These are phyloP conservation scores for Colletotrichum sp. DNA, from an alignment of 2,329 filamentous ascomycete genomes.

Conservation along the genomic window DNA sequence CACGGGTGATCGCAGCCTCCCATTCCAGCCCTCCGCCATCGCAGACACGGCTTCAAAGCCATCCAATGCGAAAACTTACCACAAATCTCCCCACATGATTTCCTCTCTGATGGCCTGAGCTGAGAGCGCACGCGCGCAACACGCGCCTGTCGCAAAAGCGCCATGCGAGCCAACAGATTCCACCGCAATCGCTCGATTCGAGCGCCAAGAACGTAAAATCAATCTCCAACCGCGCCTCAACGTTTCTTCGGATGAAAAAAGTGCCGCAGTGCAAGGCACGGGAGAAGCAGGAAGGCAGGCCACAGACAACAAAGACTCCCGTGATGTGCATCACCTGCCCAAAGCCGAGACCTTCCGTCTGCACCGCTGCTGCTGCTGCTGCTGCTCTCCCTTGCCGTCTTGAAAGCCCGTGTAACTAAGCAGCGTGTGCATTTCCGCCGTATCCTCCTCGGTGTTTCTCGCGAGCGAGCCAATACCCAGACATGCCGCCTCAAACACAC, in stretches of 20 bases:
- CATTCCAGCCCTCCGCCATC: not conserved
- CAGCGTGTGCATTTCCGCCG: not conserved
- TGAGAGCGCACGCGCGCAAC: not conserved
- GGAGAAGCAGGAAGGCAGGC: not conserved
- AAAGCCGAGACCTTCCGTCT: not conserved
- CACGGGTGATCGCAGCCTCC: not conserved
- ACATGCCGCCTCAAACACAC: not conserved
- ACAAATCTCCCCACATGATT: not conserved
- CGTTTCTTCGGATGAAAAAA: not conserved
- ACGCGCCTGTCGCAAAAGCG: not conserved
- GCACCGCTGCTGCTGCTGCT: not conserved
- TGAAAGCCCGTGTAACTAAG: not conserved
- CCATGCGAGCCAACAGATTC: not conserved
- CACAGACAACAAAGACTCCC: not conserved
- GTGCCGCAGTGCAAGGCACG: not conserved
- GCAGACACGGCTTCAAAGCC: not conserved
- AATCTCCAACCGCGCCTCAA: not conserved
- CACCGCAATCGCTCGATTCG: not conserved
- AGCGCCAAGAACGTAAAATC: not conserved
- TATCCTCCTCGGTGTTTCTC: not conserved
- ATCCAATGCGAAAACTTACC: too few species aligned
- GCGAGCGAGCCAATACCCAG: not conserved
- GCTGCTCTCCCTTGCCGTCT: not conserved
- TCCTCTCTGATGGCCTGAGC: not conserved
- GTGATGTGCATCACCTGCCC: not conserved